Base-by-base conservation (phyloP, 345 rosid genomes). In the Pistacia integerrima region DNA sequence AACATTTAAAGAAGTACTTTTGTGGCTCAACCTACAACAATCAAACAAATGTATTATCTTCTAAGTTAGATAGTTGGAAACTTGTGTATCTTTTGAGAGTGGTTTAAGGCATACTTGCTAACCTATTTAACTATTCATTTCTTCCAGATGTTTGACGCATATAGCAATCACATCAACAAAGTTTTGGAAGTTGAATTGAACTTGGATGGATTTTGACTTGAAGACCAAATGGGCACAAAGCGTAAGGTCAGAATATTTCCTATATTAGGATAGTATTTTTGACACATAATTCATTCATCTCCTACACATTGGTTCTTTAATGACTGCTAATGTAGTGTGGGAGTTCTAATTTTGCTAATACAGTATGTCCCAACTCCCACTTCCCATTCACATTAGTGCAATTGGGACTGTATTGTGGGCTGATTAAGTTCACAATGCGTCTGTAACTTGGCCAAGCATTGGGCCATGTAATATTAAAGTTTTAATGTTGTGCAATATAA, bases 131-230 rank as follows among this genome's bases (percentile, higher is more conserved):
- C 74, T 46, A 22, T 61, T 6, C 55, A 28, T 18, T 25, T 69
- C 48, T 4, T 62, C 60, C 81, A 92, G 94, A 74, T 88, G 83
- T 78, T 88, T 52, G 94, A 92, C 82, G 80, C 77, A 56, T 88
- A 83, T 61, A 70, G 76, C 30, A 92, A 92, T 79, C 94, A 89
- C 79, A 82, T 81, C 65, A 33, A 18, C 54, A 72, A 87, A 70
- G 92, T 86, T 13, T 55, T 77, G 11, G 85, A 83, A 57, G 87
- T 92, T 74, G 57, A 56, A 67, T 17, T 92, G 30, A 35, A 58
- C 11, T n/a, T 82, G 49, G 78, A 84, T 77, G 94, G 97, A 46
- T 86, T 80, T 82, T 7, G n/a, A 52, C 60, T 85, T 20, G 70
- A 73, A 76, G 91, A 87, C 66, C 74, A 46, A 11, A 33, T 36